These are phyloP conservation scores for Colletotrichum theobromicola DNA, from an alignment of 2,329 filamentous ascomycete species.

Conservation along the genomic window DNA sequence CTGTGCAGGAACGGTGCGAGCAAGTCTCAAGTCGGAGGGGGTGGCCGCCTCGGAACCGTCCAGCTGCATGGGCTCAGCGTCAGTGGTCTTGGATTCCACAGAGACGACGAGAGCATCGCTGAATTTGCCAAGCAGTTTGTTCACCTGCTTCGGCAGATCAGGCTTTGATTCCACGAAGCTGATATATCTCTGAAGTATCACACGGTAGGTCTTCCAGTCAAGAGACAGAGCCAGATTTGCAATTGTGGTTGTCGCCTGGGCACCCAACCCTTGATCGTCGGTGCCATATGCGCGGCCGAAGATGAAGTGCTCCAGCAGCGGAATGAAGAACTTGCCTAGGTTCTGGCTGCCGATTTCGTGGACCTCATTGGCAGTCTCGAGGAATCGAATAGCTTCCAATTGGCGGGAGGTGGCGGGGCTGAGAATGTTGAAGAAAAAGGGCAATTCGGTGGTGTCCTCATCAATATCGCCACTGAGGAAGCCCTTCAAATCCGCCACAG, in stretches of 20 bases:
- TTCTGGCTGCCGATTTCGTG: slow-evolving; percentile 76
- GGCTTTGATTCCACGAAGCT: slow-evolving; percentile 81
- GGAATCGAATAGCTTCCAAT: slow-evolving; percentile 79
- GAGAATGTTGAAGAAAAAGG: slow-evolving; percentile 92
- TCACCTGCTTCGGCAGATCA: slow-evolving; percentile 83
- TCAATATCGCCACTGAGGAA: slow-evolving; percentile 63
- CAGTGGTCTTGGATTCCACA: slow-evolving; percentile 37
- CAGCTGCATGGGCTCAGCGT: slow-evolving; percentile 50
- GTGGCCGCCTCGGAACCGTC: slow-evolving; percentile 32
- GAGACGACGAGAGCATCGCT: slow-evolving; percentile 76
- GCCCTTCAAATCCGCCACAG: slow-evolving; percentile 74
- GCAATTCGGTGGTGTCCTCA: slow-evolving; percentile 68
- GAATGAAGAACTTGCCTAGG: slow-evolving; percentile 85
- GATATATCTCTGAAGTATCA: slow-evolving; percentile 83
- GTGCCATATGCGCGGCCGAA: slow-evolving; percentile 76
- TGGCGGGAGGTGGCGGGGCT: slow-evolving; percentile 89
- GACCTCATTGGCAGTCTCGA: slow-evolving; percentile 71
- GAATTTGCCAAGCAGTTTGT: slow-evolving; percentile 80
- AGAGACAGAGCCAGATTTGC: slow-evolving; percentile 75
- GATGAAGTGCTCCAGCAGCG: slow-evolving; percentile 91
- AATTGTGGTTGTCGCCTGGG: slow-evolving; percentile 84
- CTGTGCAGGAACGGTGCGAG: slow-evolving; percentile 68
- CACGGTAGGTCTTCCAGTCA: slow-evolving; percentile 90
- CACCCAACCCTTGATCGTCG: slow-evolving; percentile 85
- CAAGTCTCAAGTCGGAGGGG: slow-evolving; percentile 50